Conservation (phyloP, 192 early-diverging fungal species). For the Umbelopsis sp. region DNA sequence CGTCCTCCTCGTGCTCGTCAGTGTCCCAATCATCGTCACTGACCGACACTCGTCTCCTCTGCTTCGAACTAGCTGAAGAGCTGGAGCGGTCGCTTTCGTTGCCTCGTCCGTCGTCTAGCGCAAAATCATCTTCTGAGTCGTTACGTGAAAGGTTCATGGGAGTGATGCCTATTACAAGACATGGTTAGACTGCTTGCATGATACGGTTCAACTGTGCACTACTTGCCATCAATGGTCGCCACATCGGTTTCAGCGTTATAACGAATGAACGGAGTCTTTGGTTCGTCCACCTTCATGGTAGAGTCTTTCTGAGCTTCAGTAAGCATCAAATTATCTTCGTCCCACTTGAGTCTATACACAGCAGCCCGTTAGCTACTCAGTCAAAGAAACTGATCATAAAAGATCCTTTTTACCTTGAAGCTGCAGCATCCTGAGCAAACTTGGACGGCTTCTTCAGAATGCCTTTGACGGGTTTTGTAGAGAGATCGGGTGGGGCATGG, state of each 20-base stretch:
- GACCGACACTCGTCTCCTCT: conserved; percentile 31
- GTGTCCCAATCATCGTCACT: conserved; percentile 62
- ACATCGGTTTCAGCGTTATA: conserved; percentile 84
- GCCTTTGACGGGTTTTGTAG: conserved; percentile 35
- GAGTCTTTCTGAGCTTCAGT: conserved; percentile 89
- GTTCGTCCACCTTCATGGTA: conserved; percentile 97
- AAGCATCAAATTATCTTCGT: conserved; percentile 89
- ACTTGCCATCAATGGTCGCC: conserved; percentile 57
- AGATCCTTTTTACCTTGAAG: conserved; percentile 21
- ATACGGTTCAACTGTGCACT: no score
- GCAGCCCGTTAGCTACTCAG: no score
- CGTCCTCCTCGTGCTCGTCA: conserved; percentile 58
- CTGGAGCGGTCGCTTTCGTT: conserved; percentile 35
- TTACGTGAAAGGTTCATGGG: conserved; percentile 11
- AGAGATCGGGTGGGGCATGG: conserved; percentile 8
- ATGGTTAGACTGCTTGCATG: background rate
- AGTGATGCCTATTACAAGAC: background rate
- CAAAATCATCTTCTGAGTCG: conserved; percentile 32
- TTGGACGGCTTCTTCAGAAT: conserved; percentile 33
- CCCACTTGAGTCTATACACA: conserved; percentile 77
- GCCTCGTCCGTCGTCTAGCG: conserved; percentile 30
- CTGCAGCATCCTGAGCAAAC: background rate
- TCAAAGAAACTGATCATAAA: background rate
- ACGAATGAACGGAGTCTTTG: conserved; percentile 93
- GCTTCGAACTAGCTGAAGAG: conserved; percentile 25